Percentiles rank a stretch among this genome's conserved stretches.
Evolutionary conservation across 371 early-diverging fungal genomes (phyloP).

Genomic region (Polyrhizophydium stewartii): DNA sequence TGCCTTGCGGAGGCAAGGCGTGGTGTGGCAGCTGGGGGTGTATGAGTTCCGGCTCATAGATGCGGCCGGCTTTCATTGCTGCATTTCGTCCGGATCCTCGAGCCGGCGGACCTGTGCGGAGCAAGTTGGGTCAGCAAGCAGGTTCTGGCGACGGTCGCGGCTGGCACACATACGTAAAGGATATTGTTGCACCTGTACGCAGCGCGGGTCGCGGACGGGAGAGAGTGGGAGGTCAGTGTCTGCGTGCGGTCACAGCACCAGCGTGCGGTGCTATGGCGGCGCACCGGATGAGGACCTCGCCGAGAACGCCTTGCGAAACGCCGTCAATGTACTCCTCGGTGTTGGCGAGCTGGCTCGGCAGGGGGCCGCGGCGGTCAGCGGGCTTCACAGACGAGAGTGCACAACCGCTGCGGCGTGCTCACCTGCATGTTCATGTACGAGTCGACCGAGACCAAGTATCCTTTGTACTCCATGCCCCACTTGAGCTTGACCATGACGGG

Average conservation of each 20-base stretch:
- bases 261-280: not conserved
- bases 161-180: slow-evolving; percentile 21
- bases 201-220: too few species aligned
- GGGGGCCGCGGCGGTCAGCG: not conserved
- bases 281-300: slow-evolving; percentile 90
- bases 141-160: not conserved
- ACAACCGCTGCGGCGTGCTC: not conserved
- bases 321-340: slow-evolving; percentile 95
- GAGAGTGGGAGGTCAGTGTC: too few species aligned
- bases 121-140: not conserved
- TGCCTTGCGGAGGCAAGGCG: too few species aligned
- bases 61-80: too few species aligned
- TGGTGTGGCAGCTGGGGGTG: too few species aligned
- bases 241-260: too few species aligned
- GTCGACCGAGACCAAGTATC: slow-evolving; percentile 85
- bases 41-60: too few species aligned
- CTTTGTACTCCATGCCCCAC: slow-evolving; percentile 98
- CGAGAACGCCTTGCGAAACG: slow-evolving; percentile 77
- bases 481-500: slow-evolving; percentile 90
- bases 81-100: not conserved
- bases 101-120: not conserved
- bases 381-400: not conserved
- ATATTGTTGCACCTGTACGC: slow-evolving; percentile 39
- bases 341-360: slow-evolving; percentile 68
- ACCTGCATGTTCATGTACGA: slow-evolving; percentile 98